phyloP scores from a whole-genome alignment of 345 rosid species.

The Boechera divaricarpa region DNA sequence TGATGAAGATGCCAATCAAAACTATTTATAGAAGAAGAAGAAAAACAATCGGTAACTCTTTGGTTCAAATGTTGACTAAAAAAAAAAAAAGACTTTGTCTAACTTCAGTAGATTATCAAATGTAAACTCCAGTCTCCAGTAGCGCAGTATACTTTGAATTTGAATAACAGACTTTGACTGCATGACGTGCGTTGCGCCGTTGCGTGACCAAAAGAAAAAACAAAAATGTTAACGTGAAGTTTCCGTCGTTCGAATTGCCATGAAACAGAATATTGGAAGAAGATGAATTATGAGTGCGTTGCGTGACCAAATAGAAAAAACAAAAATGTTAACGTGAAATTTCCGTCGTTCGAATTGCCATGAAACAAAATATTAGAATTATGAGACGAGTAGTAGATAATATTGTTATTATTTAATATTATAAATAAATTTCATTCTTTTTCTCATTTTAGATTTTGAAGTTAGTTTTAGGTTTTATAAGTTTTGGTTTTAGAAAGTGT shows the following conservation, averaged over 20 bases:
- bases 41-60: neutral
- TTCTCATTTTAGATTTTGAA: no score
- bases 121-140: no score
- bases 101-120: neutral
- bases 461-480: no score
- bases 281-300: neutral
- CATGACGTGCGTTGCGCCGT: neutral
- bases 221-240: neutral
- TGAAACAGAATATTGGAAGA: neutral
- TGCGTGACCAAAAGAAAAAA: neutral
- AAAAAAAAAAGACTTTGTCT: neutral
- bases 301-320: neutral
- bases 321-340: neutral
- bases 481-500: no score
- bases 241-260: neutral
- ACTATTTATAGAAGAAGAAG: slow-evolving; percentile 19
- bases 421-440: no score
- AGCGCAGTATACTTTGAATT: neutral
- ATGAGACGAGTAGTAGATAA: neutral
- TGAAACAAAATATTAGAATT: slow-evolving; percentile 1
- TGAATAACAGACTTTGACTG: slow-evolving; percentile 14
- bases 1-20: neutral
- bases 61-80: neutral
- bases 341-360: neutral
- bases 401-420: no score